Conservation (phyloP, 176 grass and related monocot species). For the Echinochloa phyllopogon region DNA sequence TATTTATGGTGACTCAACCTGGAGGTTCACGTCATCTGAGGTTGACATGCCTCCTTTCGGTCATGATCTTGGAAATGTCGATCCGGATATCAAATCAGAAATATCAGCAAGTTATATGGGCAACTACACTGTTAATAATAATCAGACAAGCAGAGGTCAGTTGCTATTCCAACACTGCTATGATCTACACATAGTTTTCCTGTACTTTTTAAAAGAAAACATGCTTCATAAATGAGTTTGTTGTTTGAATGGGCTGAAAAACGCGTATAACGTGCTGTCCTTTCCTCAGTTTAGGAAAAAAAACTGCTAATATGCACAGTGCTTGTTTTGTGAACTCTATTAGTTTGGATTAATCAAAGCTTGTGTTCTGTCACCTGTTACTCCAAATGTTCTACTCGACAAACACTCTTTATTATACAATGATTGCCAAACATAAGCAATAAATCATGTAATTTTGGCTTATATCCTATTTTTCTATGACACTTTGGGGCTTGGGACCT, state of each 20-base stretch:
- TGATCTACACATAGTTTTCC: constrained; percentile 7
- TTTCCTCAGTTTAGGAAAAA: constrained; percentile 22
- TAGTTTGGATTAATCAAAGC: not conserved
- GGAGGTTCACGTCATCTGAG: constrained; percentile 70
- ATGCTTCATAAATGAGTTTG: constrained; percentile 8
- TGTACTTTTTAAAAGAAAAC: constrained; percentile 17
- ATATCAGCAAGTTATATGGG: constrained; percentile 59
- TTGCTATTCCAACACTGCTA: constrained; percentile 38
- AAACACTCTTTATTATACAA: not conserved
- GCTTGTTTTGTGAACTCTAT: not conserved
- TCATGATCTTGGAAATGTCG: constrained; percentile 69
- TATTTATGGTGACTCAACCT: constrained; percentile 73
- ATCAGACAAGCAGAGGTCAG: constrained; percentile 76
- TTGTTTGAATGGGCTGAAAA: constrained; percentile 13
- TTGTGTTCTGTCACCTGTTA: not conserved
- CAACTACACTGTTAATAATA: constrained; percentile 74
- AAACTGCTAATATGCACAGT: not conserved
- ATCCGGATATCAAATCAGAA: constrained; percentile 57
- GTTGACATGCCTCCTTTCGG: constrained; percentile 67
- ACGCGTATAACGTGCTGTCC: not conserved
- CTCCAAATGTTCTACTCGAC: not conserved
- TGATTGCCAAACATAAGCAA: not conserved
- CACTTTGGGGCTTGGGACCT: not conserved
- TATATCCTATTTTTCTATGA: not conserved
- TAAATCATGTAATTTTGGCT: not conserved